A percentile compares a stretch with the other conserved stretches of the same genome.
These are phyloP conservation scores for Trichoderma pleuroti DNA, from an alignment of 2,329 filamentous ascomycete genomes.

Conservation along the genomic window DNA sequence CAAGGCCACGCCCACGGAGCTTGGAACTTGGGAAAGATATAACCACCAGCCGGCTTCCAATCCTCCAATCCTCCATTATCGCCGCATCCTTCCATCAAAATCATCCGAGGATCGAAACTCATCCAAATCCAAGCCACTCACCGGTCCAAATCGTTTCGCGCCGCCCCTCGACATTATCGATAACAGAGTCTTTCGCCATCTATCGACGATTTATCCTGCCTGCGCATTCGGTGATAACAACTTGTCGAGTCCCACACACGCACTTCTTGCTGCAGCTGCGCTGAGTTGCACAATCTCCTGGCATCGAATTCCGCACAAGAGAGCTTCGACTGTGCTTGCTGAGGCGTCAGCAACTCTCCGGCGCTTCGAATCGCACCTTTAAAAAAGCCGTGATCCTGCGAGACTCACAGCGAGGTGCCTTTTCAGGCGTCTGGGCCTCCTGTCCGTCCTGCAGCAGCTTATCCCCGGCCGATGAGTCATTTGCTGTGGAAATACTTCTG, in stretches of 20 bases:
- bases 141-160: neutral
- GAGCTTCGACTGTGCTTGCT: neutral
- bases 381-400: slow-evolving; percentile 83
- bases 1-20: neutral
- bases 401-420: slow-evolving; percentile 86
- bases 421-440: slow-evolving; percentile 49
- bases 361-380: slow-evolving; percentile 61
- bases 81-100: neutral
- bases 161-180: neutral
- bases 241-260: slow-evolving; percentile 1
- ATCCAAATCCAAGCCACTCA: neutral
- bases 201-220: neutral
- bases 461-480: slow-evolving; percentile 73
- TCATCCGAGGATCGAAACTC: neutral
- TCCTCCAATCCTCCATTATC: neutral
- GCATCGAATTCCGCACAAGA: neutral
- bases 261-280: neutral
- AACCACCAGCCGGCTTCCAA: neutral
- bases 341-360: slow-evolving; percentile 24
- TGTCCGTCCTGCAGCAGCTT: neutral
- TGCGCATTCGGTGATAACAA: neutral
- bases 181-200: neutral
- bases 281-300: slow-evolving; percentile 4
- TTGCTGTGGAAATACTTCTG: slow-evolving; percentile 95
- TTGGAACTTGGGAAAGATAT: slow-evolving; percentile 5